Evolutionary conservation across 2,329 filamentous ascomycete genomes (phyloP), one percentile per base, ranked within the genome.

Genomic region (Epichloe uncinata): DNA sequence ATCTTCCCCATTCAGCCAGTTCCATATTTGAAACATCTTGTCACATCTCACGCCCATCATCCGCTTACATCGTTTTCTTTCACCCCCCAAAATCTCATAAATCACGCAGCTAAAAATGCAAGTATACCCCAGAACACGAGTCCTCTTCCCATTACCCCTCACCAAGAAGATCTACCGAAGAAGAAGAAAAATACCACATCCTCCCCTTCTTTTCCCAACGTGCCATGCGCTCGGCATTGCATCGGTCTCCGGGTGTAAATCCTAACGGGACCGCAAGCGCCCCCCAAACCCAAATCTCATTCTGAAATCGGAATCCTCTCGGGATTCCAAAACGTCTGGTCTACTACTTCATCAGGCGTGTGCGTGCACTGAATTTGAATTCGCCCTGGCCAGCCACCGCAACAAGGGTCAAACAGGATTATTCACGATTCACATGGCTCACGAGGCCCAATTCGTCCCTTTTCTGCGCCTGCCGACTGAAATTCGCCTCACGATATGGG

Each of bases 401-500:
- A 18, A 12, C 12, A 8, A 30, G 7, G 22, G 22, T 9, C 26
- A 30, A 30, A 30, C 16, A 22, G 37, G 26, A 26, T 26, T 1
- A 26, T 26, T 26, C 26, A 8, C 8, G 7, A 26, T 1, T 26
- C 26, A 26, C 26, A 26, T 26, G 26, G 26, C 26, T 26, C 7
- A 26, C 3, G 26, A 26, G 26, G 7, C 7, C 26, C 26, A 26
- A 26, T 26, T 26, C 2, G 26, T 26, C 26, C 26, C 26, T 26
- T 26, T 26, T 8, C 26, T 26, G 26, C 26, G 26, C 26, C 26
- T 26, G 26, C 26, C 26, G 1, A 3, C 26, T 15, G 52, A 52
- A 42, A 22, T 54, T 20, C 45, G 50, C 16, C 20, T 48, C 13
- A n/a, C 22, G 35, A 45, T 52, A 22, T 53, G 50, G 52, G 38